Evolutionary conservation across 208 protist species (phyloP), one percentile per base, ranked within the genome.

Genomic region (Wallacemonas sp.): DNA sequence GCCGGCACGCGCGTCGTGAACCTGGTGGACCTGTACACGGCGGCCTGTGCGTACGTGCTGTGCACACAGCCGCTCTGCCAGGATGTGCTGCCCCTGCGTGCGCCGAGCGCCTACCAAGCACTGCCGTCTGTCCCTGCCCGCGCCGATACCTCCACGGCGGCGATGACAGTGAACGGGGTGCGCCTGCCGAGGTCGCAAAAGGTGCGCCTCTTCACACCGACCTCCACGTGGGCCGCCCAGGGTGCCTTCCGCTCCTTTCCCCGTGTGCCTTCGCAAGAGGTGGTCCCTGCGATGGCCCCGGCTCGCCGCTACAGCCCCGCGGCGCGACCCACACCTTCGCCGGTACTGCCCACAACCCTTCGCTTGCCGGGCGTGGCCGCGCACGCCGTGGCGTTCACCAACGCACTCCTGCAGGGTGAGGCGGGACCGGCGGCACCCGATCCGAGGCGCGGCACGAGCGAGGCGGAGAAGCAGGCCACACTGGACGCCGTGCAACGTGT

Each of bases 1-100:
- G 57, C 11, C 50, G 57, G 14, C 52, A 67, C 44, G 49, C 63
- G 54, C 44, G 46, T 78, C 23, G 76, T 91, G 22, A 88, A 74
- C 29, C 57, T 74, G 2, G 74, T 78, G 7, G 87, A 93, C 57
- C 63, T 87, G 2, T 87, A 84, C 69, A 62, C 85, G 23, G 82
- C 87, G 16, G 76, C 76, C 31, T 91, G 85, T 67, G 80, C 63
- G 5, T 93, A 88, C 72, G 65, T 87, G 23, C 65, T 93, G 7
- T 89, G 77, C 64, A 89, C 87, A 2, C 80, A 74, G 64, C 65
- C 82, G 3, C 70, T 77, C 20, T 83, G 78, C 50, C 66, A 74
- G 23, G 75, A 82, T 36, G 55, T 91, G 22, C 80, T 87, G 42
- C 81, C 82, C 1, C 50, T 74, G 12, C 38, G 48, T 18, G 5